phyloP scores from a whole-genome alignment of 2,329 filamentous ascomycete species.

The Clonostachys rosea region DNA sequence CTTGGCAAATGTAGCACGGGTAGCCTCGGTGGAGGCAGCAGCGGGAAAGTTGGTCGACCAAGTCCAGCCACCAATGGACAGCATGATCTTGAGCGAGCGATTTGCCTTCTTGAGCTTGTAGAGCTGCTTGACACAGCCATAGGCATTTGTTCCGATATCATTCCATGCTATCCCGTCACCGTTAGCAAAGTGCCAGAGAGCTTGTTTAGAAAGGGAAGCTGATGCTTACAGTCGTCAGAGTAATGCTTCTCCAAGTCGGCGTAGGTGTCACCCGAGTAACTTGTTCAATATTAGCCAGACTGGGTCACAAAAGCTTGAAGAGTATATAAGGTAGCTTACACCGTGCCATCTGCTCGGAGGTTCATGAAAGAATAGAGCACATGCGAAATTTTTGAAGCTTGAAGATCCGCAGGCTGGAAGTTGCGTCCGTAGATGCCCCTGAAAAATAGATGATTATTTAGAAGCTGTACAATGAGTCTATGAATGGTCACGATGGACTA shows the following conservation, averaged over 20 bases:
- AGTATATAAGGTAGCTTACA: constrained; percentile 34
- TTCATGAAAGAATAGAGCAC: constrained; percentile 82
- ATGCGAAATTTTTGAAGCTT: constrained; percentile 67
- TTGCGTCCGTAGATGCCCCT: constrained; percentile 73
- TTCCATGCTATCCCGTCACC: constrained; percentile 42
- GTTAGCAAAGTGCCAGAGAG: background rate
- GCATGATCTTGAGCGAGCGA: constrained; percentile 70
- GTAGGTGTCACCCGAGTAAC: constrained; percentile 62
- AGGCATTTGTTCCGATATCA: constrained; percentile 65
- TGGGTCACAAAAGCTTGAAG: constrained; percentile 8
- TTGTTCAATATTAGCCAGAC: constrained; percentile 10
- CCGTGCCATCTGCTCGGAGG: constrained; percentile 64
- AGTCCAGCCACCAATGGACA: constrained; percentile 84
- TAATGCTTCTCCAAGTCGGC: constrained; percentile 73
- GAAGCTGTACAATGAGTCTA: background rate
- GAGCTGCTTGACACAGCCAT: constrained; percentile 78
- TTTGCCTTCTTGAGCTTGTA: constrained; percentile 73
- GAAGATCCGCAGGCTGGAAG: constrained; percentile 68
- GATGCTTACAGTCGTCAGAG: constrained; percentile 53
- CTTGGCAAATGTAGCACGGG: constrained; percentile 63
- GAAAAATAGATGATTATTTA: background rate
- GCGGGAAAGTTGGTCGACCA: constrained; percentile 72
- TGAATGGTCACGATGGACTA: constrained; percentile 4
- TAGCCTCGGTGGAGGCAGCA: constrained; percentile 57
- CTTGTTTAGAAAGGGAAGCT: too few species aligned